These are phyloP conservation scores for Brasenia schreberi DNA, from an alignment of 164 flowering plant species.

Conservation along the genomic window DNA sequence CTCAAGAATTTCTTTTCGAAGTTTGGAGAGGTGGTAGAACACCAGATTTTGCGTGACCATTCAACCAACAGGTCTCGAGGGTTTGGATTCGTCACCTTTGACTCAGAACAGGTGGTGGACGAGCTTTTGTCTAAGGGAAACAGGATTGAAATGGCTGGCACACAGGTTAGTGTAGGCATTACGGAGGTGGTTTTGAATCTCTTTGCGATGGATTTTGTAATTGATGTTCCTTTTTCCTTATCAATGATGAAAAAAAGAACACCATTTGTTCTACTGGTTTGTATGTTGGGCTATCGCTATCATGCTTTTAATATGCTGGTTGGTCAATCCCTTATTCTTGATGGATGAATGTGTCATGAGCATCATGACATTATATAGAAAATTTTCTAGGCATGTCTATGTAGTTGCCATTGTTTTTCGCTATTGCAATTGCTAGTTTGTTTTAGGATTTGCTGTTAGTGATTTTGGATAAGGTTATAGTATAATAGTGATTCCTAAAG, in stretches of 20 bases:
- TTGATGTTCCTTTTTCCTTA: not conserved
- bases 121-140: conserved; percentile 56
- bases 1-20: conserved; percentile 67
- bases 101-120: conserved; percentile 58
- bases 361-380: not conserved
- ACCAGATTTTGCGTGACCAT: conserved; percentile 80
- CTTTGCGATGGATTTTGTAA: not conserved
- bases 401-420: not conserved
- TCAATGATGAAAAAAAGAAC: not conserved
- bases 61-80: conserved; percentile 73
- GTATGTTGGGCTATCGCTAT: not conserved
- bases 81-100: conserved; percentile 77
- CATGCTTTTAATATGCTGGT: not conserved
- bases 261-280: not conserved
- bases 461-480: not conserved
- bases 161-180: conserved; percentile 36
- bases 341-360: not conserved
- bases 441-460: not conserved
- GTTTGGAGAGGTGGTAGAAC: conserved; percentile 65
- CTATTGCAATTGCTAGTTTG: not conserved
- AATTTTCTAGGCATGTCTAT: not conserved
- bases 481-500: not conserved
- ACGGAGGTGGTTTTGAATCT: not conserved
- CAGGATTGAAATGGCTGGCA: conserved; percentile 49
- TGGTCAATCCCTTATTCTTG: not conserved